A percentile compares a stretch with the other conserved stretches of the same genome.
Evolutionary conservation across 2,329 filamentous ascomycete genomes (phyloP).

Genomic region (Pseudogymnoascus sp.): DNA sequence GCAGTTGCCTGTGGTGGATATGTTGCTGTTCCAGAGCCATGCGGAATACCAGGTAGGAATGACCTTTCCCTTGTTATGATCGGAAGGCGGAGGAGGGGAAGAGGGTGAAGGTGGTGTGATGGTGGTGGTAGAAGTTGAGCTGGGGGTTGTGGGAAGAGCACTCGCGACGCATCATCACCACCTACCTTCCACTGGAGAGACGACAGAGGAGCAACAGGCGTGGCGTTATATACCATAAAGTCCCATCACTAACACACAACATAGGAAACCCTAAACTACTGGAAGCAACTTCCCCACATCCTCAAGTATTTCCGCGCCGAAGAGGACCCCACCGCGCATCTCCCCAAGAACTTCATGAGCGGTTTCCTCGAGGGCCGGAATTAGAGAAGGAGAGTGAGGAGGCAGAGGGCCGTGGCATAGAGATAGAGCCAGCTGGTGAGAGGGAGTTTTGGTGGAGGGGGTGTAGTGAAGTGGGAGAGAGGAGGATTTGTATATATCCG

Average conservation of each 20-base stretch:
- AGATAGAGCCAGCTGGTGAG: not conserved
- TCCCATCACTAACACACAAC: not conserved
- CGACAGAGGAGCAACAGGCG: not conserved
- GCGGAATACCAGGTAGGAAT: conserved; percentile 78
- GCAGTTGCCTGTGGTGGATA: conserved; percentile 80
- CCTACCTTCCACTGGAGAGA: not conserved
- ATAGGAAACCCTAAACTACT: conserved; percentile 97
- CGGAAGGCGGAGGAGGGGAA: not conserved
- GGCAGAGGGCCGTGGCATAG: not conserved
- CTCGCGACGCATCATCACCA: not conserved
- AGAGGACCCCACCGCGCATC: conserved; percentile 64
- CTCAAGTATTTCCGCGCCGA: conserved; percentile 95
- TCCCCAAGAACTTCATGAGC: conserved; percentile 86
- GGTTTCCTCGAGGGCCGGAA: conserved; percentile 74
- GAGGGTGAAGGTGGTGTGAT: not conserved
- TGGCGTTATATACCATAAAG: not conserved
- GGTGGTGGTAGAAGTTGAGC: not conserved
- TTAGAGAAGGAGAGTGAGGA: not conserved
- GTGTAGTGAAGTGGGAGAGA: not conserved
- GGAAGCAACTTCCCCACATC: conserved; percentile 93
- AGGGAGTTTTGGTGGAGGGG: not conserved
- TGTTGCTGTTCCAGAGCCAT: conserved; percentile 84
- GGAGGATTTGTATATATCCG: conserved; percentile 3
- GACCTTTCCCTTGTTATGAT: not conserved
- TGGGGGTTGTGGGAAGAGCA: not conserved